Evolutionary conservation across 2,329 filamentous ascomycete genomes (phyloP).

Genomic region (Fusarium hostae): DNA sequence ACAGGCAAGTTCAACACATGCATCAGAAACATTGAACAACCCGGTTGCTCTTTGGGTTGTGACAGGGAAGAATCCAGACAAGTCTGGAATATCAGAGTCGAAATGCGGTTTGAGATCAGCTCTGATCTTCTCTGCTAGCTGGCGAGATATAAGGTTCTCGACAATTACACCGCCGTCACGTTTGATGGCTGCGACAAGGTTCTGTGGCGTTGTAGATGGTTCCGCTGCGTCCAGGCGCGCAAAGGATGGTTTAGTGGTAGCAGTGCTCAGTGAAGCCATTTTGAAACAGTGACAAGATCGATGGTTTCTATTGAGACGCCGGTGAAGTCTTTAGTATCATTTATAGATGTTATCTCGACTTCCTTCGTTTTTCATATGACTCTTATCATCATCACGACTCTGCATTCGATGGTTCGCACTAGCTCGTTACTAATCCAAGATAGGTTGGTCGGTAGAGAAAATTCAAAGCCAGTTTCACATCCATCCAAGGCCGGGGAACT

Average conservation of each 20-base stretch:
- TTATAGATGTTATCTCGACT: not conserved
- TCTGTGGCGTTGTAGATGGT: constrained; percentile 4
- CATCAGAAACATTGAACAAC: constrained; percentile 51
- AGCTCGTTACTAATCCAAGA: not conserved
- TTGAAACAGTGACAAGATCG: not conserved
- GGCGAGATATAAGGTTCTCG: constrained; percentile 48
- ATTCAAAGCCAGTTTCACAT: not conserved
- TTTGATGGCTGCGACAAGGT: constrained; percentile 16
- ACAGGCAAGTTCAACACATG: constrained; percentile 51
- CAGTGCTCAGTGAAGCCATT: not conserved
- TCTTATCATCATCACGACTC: too few species aligned
- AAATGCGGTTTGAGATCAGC: constrained; percentile 52
- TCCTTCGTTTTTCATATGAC: not conserved
- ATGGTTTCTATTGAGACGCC: accelerated
- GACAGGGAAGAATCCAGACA: constrained; percentile 53
- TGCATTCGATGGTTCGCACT: not conserved
- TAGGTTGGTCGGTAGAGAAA: constrained; percentile 10
- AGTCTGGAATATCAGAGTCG: constrained; percentile 50
- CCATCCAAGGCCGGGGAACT: not conserved
- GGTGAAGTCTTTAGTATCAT: not conserved
- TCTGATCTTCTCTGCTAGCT: constrained; percentile 50
- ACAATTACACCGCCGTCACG: constrained; percentile 52
- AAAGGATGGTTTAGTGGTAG: not conserved
- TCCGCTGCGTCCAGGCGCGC: constrained; percentile 3
- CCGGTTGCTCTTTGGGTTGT: constrained; percentile 55